Evolutionary conservation across 306 rosid species (phyloP).

Genomic region (Malus fusca): DNA sequence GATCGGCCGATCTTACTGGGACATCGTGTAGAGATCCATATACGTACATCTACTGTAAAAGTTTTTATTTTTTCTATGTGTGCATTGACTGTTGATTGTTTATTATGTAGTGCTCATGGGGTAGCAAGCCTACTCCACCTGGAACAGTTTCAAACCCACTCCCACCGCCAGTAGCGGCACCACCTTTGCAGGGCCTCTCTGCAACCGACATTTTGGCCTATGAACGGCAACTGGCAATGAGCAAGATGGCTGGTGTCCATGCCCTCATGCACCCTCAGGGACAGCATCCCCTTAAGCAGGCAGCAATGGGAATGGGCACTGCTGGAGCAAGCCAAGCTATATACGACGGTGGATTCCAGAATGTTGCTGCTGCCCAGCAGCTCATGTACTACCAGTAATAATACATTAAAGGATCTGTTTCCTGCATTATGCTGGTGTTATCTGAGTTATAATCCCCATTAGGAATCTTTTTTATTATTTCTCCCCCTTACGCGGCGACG

Average conservation of each 20-base stretch:
- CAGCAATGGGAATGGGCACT: constrained; percentile 58
- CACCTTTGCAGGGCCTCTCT: constrained; percentile 58
- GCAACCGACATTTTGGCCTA: constrained; percentile 63
- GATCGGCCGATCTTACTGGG: not conserved
- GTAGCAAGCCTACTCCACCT: constrained; percentile 96
- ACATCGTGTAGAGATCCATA: not conserved
- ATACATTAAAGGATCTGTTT: constrained; percentile 17
- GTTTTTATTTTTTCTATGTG: not conserved
- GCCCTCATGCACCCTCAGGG: constrained; percentile 84
- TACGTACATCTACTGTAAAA: not conserved
- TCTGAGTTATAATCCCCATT: constrained; percentile 35
- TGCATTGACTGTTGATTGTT: not conserved
- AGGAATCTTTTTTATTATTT: constrained; percentile 19
- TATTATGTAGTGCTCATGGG: constrained; percentile 78
- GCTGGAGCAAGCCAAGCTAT: constrained; percentile 95
- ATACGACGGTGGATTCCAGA: constrained; percentile 93
- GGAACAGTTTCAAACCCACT: constrained; percentile 94
- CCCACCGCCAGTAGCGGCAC: constrained; percentile 82
- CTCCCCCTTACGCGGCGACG: constrained; percentile 16
- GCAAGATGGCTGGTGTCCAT: constrained; percentile 89
- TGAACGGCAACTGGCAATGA: constrained; percentile 80
- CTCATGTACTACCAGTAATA: constrained; percentile 89
- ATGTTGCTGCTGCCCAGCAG: constrained; percentile 87
- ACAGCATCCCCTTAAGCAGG: constrained; percentile 79
- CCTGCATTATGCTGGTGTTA: constrained; percentile 30